Conservation (phyloP, 2,329 filamentous ascomycete genomes). For the Boeremia exigua region DNA sequence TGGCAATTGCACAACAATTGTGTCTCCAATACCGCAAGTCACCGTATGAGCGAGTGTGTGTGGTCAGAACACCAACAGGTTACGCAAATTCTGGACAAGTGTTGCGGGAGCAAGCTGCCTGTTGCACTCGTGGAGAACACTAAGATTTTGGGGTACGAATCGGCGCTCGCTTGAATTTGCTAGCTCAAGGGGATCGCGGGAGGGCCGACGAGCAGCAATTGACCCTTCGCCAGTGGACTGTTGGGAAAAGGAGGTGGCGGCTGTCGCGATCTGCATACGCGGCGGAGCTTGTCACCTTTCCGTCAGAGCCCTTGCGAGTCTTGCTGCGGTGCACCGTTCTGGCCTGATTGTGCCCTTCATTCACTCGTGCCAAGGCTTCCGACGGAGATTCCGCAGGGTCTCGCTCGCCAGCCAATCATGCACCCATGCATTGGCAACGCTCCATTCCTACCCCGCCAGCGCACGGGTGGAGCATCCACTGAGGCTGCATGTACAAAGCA, state of each 20-base stretch:
- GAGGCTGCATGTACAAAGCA: background rate
- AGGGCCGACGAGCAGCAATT: slow-evolving; percentile 11
- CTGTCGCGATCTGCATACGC: slow-evolving; percentile 8
- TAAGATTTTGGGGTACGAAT: slow-evolving; percentile 21
- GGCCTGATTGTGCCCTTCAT: slow-evolving; percentile 52
- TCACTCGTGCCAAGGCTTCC: slow-evolving; percentile 26
- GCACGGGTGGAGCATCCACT: slow-evolving; percentile 9
- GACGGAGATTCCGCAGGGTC: slow-evolving; percentile 20
- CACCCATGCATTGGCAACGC: slow-evolving; percentile 17
- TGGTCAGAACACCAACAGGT: background rate
- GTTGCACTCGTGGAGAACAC: slow-evolving; percentile 28
- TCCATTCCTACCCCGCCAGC: slow-evolving; percentile 13
- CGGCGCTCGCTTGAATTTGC: slow-evolving; percentile 28
- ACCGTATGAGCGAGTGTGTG: background rate
- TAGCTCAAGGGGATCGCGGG: slow-evolving; percentile 21
- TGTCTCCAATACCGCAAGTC: background rate
- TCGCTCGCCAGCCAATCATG: slow-evolving; percentile 13
- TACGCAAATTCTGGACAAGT: slow-evolving; percentile 27
- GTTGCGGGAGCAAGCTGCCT: slow-evolving; percentile 31
- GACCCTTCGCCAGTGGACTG: slow-evolving; percentile 5
- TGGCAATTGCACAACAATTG: slow-evolving; percentile 12
- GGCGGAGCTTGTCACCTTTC: slow-evolving; percentile 8
- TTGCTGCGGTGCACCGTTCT: slow-evolving; percentile 10
- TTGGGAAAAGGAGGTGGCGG: slow-evolving; percentile 24
- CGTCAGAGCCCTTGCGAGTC: slow-evolving; percentile 7